Base-by-base conservation (phyloP, 176 grass and related monocot genomes). In the Pontederia crassipes region DNA sequence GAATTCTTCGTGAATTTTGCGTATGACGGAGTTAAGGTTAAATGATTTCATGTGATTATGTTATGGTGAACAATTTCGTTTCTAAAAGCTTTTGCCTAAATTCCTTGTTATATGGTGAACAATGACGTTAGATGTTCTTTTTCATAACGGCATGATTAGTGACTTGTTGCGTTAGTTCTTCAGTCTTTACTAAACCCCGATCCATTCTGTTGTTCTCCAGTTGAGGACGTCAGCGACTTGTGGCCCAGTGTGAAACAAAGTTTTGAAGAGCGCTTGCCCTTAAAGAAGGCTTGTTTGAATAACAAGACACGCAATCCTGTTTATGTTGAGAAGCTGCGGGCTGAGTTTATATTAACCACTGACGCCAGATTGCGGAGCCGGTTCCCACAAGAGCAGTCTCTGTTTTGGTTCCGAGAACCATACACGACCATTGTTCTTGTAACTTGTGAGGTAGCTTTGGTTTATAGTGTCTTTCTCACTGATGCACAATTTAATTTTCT, bases 201-300 rank as follows among this genome's bases (percentile, higher is more conserved):
- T 15, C 11, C 2, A 2, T 55, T 62, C 11, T 62, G 20, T 77
- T 64, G n/a, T 63, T 48, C 17, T 35, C 67, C 87, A 90, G 93
- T 97, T 61, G 93, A 98, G 66, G 93, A 98, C 71, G 93, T 98
- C 4, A 98, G 93, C 52, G 87, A 98, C 68, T 72, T 88, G 74
- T 98, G 93, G 93, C 87, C 86, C 40, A 85, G 76, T 49, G 71
- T 98, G 35, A 98, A 88, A 81, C 71, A 92, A 45, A 75, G 79
- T 56, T 88, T 98, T 71, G 81, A 86, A 51, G 73, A 54, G 60
- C 78, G 93, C 6, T 62, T 92, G 16, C 93, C 93, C n/a, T 57
- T 92, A 58, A 92, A 88, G 74, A 91, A 88, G 82, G 87, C 93
- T 26, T 80, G 81, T 13, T 79, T 98, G 51, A 98, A 98, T 72